These are phyloP conservation scores for Psilocybe subaeruginosa DNA, from an alignment of 768 basidiomycete species.

Conservation along the genomic window DNA sequence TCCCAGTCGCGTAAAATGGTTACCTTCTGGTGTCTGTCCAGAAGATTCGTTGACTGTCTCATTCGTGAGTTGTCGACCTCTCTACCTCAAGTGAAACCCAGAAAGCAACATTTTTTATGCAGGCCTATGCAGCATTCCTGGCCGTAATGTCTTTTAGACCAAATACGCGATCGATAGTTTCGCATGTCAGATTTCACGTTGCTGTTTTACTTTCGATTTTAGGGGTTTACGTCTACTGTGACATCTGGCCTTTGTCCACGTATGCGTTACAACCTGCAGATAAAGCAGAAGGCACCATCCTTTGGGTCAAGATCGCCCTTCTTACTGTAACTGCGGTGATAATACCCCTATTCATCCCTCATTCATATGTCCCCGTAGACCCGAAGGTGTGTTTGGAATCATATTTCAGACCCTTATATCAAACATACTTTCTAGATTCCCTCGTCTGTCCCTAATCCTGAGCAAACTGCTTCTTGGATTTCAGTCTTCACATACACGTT, in stretches of 20 bases:
- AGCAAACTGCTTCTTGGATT: conserved; percentile 51
- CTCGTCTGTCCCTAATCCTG: conserved; percentile 35
- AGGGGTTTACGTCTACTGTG: conserved; percentile 53
- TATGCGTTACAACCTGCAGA: conserved; percentile 47
- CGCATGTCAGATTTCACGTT: conserved; percentile 25
- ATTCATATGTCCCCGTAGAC: conserved; percentile 54
- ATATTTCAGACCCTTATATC: too few relatives aligned
- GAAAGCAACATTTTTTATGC: neutral
- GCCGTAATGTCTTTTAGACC: conserved; percentile 32
- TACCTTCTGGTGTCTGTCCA: conserved; percentile 11
- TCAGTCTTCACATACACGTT: conserved; percentile 49
- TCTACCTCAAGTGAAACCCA: neutral
- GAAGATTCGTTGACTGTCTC: neutral
- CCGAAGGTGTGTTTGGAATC: conserved; percentile 30
- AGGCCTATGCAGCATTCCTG: neutral
- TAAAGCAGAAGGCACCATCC: conserved; percentile 39
- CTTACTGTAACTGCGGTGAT: conserved; percentile 44
- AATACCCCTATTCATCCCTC: conserved; percentile 54
- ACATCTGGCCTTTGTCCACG: conserved; percentile 58
- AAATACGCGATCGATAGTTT: conserved; percentile 24
- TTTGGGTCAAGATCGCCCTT: conserved; percentile 53
- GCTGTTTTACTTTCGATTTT: conserved; percentile 32
- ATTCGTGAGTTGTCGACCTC: neutral
- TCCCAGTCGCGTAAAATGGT: neutral
- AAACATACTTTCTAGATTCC: conserved; percentile 24